phyloP scores from a whole-genome alignment of 345 rosid genomes.

The Dovyalis caffra region DNA sequence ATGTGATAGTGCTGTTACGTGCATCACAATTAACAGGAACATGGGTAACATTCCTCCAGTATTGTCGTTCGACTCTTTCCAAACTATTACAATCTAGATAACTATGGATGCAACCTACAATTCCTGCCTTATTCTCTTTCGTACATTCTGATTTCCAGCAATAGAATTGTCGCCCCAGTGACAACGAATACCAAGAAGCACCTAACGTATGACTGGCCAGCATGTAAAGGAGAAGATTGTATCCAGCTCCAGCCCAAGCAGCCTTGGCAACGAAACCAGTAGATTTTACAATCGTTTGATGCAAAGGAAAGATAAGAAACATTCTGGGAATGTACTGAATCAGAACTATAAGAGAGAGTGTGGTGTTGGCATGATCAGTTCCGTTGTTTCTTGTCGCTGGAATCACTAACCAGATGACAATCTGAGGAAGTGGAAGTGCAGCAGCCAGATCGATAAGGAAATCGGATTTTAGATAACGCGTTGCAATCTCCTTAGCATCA shows the following conservation, averaged over 20 bases:
- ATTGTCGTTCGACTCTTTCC: constrained; percentile 43
- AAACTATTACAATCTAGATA: constrained; percentile 66
- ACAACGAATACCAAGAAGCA: constrained; percentile 77
- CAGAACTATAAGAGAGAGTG: constrained; percentile 23
- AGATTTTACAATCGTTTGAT: constrained; percentile 25
- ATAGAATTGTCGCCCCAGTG: constrained; percentile 63
- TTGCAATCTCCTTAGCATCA: constrained; percentile 71
- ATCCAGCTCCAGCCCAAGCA: constrained; percentile 44
- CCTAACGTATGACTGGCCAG: constrained; percentile 53
- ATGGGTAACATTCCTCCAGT: constrained; percentile 55
- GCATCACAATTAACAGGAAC: constrained; percentile 58
- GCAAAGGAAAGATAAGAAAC: constrained; percentile 26
- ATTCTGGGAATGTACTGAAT: constrained; percentile 34
- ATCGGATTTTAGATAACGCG: constrained; percentile 63
- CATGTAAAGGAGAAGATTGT: constrained; percentile 37
- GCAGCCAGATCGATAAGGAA: constrained; percentile 77
- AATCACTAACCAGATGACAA: constrained; percentile 26
- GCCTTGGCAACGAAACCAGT: constrained; percentile 31
- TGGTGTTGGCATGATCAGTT: constrained; percentile 13
- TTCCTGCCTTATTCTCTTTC: constrained; percentile 11
- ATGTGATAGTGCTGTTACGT: constrained; percentile 28
- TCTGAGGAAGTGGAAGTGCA: constrained; percentile 69
- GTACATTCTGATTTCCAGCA: constrained; percentile 62
- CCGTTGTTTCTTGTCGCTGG: constrained; percentile 16
- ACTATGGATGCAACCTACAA: constrained; percentile 38